phyloP scores from a whole-genome alignment of 208 protist species.

The Trypanosoma avium region DNA sequence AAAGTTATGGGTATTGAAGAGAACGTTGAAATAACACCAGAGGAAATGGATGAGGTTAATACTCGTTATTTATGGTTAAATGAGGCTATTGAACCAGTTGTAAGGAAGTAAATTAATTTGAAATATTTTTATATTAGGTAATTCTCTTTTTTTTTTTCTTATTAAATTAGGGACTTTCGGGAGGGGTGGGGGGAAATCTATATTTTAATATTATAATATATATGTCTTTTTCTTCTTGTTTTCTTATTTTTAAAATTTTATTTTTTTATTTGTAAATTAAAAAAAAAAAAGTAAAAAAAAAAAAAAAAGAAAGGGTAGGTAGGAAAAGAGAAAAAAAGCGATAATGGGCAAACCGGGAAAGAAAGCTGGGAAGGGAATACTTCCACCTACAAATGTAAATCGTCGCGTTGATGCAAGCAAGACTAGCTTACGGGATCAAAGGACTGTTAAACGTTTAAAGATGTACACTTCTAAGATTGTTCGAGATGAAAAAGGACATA shows the following conservation, averaged over 20 bases:
- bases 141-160: constrained; percentile 18
- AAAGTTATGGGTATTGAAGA: constrained; percentile 61
- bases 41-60: constrained; percentile 42
- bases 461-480: constrained; percentile 91
- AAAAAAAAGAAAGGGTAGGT: too few relatives aligned
- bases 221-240: background rate
- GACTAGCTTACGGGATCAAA: constrained; percentile 78
- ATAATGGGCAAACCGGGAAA: constrained; percentile 91
- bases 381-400: constrained; percentile 86
- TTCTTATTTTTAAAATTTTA: constrained; percentile 20
- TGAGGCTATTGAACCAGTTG: constrained; percentile 40
- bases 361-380: constrained; percentile 84
- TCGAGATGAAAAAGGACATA: constrained; percentile 91
- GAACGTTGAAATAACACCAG: constrained; percentile 33
- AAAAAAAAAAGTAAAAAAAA: background rate
- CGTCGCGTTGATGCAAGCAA: constrained; percentile 77
- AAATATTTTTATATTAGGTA: constrained; percentile 5
- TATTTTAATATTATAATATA: too few relatives aligned
- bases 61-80: constrained; percentile 69
- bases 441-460: constrained; percentile 87
- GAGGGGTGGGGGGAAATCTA: too few relatives aligned
- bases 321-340: constrained; percentile 21
- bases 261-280: constrained; percentile 14
- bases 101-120: constrained; percentile 28
- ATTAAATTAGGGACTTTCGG: background rate